Evolutionary conservation across 169 alveolate genomes (phyloP).

Genomic region (Cryptosporidium canis): DNA sequence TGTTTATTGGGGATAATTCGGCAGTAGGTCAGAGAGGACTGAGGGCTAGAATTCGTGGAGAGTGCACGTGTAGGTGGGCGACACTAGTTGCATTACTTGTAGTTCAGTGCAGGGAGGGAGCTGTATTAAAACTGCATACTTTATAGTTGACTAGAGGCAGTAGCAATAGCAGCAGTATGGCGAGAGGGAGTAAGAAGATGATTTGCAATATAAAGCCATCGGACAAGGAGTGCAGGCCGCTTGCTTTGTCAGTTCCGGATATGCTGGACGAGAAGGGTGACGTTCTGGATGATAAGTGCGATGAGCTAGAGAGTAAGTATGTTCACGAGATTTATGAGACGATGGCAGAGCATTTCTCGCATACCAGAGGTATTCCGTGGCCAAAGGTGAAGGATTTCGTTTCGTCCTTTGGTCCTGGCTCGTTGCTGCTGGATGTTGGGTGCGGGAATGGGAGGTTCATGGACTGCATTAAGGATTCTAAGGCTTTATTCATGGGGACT

Average conservation of each 20-base stretch:
- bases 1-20: no score
- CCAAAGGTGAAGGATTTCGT: conserved; percentile 69
- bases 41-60: no score
- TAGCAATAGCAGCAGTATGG: not conserved
- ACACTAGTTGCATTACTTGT: not conserved
- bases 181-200: not conserved
- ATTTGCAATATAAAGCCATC: conserved; percentile 49
- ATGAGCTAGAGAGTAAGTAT: conserved; percentile 44
- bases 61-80: not conserved
- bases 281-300: not conserved
- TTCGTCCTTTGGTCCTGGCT: conserved; percentile 68
- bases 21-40: no score
- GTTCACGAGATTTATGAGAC: conserved; percentile 70
- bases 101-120: not conserved
- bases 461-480: conserved; percentile 55
- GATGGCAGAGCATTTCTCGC: conserved; percentile 74
- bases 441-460: conserved; percentile 74
- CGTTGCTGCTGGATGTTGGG: conserved; percentile 66
- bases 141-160: not conserved
- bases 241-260: conserved; percentile 18
- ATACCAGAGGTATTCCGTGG: conserved; percentile 72
- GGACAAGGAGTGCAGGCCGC: conserved; percentile 38
- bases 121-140: not conserved
- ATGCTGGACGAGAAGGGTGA: conserved; percentile 17
- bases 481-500: conserved; percentile 49